Evolutionary conservation across 2,329 filamentous ascomycete species (phyloP).

Genomic region (Claviceps quebecensis): DNA sequence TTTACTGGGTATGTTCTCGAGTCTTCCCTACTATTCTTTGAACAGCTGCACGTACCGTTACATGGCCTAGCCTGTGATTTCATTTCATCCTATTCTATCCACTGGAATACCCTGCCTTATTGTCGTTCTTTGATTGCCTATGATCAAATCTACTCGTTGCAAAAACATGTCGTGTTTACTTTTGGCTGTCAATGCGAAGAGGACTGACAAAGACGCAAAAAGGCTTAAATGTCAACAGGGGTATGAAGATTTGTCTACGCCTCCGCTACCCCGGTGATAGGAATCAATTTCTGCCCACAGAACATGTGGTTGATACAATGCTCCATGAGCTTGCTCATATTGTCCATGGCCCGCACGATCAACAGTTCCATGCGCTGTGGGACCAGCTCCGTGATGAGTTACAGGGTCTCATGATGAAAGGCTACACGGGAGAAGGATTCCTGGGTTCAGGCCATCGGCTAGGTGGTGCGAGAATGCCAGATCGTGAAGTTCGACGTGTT

Average conservation of each 20-base stretch:
- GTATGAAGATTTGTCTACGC: slow-evolving; percentile 68
- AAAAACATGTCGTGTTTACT: not conserved
- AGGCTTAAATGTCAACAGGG: slow-evolving; percentile 66
- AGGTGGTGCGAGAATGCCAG: slow-evolving; percentile 51
- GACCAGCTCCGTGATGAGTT: slow-evolving; percentile 81
- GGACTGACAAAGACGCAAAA: not conserved
- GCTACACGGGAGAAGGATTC: slow-evolving; percentile 85
- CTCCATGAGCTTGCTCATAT: slow-evolving; percentile 91
- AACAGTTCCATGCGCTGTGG: slow-evolving; percentile 73
- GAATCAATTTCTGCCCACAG: slow-evolving; percentile 64
- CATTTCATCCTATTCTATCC: not conserved
- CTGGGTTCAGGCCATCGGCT: slow-evolving; percentile 60
- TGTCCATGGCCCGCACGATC: slow-evolving; percentile 69
- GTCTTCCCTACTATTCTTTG: not conserved
- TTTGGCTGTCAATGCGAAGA: not conserved
- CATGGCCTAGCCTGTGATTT: not conserved
- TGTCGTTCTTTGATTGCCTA: no score
- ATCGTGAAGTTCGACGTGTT: slow-evolving; percentile 59
- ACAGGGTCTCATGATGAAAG: slow-evolving; percentile 59
- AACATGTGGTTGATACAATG: slow-evolving; percentile 78
- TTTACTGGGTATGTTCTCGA: slow-evolving; percentile 44
- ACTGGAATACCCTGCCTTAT: not conserved
- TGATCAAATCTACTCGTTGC: no score
- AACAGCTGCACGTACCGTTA: not conserved
- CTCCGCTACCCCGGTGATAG: slow-evolving; percentile 64